Base-by-base conservation (phyloP, 352 stramenopile genomes). In the Phytophthora capsici region DNA sequence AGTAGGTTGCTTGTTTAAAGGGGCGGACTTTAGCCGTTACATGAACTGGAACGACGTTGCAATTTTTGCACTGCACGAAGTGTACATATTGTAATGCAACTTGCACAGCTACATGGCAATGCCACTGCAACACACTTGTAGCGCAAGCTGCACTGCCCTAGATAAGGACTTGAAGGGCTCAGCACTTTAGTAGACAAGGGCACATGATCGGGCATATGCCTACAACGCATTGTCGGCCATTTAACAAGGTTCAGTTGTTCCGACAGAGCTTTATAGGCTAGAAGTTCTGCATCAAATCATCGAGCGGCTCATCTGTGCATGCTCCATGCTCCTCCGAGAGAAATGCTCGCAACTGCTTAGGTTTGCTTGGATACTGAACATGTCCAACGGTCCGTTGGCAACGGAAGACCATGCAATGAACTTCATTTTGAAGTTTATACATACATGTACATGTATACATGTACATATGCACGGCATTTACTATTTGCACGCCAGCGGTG, bases 311-410 rank as follows among this genome's bases (percentile, higher is more conserved):
- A 66, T 66, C 48, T 71, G 55, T 59, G n/a, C 48, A 22, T 22
- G 30, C 17, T 56, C 55, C 48, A 64, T 70, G 28, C 56, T 16
- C 23, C 30, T 22, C 28, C 19, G 47, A 66, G 62, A 70, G 57
- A 36, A 66, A 41, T 45, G 28, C 28, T 34, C n/a, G 63, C 63
- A 71, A 50, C 56, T 71, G 63, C 63, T 34, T 34, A 34, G 28
- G 28, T 0, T 34, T 34, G 28, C 14, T 34, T 34, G 28, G 28
- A 34, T 34, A 34, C 14, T 34, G 28, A 34, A 34, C 8, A 12
- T 34, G 28, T 34, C 28, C 28, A 34, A 34, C n/a, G n/a, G n/a
- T n/a, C n/a, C n/a, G n/a, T n/a, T n/a, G n/a, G n/a, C n/a, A n/a
- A n/a, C n/a, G n/a, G n/a, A n/a, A n/a, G n/a, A n/a, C n/a, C n/a